These are phyloP conservation scores for Fomitopsis serialis DNA, from an alignment of 768 basidiomycete species.

Conservation along the genomic window DNA sequence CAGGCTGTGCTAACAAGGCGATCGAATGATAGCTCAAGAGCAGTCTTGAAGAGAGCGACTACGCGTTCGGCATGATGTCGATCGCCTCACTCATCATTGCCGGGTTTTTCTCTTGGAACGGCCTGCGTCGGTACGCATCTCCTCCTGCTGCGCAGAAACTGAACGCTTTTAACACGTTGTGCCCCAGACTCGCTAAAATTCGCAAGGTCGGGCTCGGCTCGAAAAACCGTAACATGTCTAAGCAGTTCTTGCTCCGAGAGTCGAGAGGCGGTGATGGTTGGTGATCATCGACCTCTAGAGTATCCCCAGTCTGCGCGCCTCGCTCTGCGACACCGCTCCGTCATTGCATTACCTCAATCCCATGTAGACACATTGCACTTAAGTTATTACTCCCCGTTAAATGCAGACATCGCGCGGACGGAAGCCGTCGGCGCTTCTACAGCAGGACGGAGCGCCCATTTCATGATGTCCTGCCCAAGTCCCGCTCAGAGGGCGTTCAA, in stretches of 20 bases:
- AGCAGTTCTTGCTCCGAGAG: slow-evolving; percentile 14
- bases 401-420: background rate
- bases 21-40: slow-evolving; percentile 25
- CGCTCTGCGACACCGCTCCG: background rate
- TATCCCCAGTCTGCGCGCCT: background rate
- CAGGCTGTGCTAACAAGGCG: slow-evolving; percentile 3
- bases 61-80: slow-evolving; percentile 21
- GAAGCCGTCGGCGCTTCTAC: no score
- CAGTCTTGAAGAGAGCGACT: slow-evolving; percentile 22
- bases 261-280: slow-evolving; percentile 5
- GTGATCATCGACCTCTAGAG: slow-evolving; percentile 1
- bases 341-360: background rate
- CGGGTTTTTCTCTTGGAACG: slow-evolving; percentile 16
- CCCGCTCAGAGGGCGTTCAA: no score
- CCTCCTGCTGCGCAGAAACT: background rate
- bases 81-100: slow-evolving; percentile 13
- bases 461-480: no score
- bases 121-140: slow-evolving; percentile 14
- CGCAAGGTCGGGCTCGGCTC: slow-evolving; percentile 23
- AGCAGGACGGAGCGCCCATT: no score
- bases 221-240: slow-evolving; percentile 12
- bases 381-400: background rate
- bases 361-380: slow-evolving; percentile 1
- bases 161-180: background rate
- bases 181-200: slow-evolving; percentile 15